Conservation (phyloP, 2,329 filamentous ascomycete genomes). For the Monosporascus ibericus region DNA sequence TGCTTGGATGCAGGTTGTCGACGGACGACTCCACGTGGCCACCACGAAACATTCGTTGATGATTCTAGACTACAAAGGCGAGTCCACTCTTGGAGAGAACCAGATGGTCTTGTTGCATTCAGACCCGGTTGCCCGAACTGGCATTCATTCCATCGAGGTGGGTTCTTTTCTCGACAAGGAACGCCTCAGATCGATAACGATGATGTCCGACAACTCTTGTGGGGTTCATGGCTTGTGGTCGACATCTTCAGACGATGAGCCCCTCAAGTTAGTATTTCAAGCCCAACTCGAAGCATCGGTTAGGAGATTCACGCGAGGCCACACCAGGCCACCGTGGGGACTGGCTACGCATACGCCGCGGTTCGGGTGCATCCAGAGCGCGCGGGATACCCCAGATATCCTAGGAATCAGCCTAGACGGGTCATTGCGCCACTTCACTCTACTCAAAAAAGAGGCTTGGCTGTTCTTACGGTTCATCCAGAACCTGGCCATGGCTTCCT, state of each 20-base stretch:
- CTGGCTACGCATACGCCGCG: slow-evolving; percentile 25
- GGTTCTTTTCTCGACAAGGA: slow-evolving; percentile 16
- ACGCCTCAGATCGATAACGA: slow-evolving; percentile 33
- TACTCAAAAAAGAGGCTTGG: slow-evolving; percentile 59
- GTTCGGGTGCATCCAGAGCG: slow-evolving; percentile 38
- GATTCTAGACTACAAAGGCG: slow-evolving; percentile 43
- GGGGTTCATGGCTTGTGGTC: slow-evolving; percentile 46
- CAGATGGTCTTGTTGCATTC: slow-evolving; percentile 37
- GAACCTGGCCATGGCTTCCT: slow-evolving; percentile 51
- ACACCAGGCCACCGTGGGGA: slow-evolving; percentile 48
- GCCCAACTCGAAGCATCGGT: slow-evolving; percentile 51
- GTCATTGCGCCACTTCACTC: slow-evolving; percentile 60
- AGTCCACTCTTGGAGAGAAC: slow-evolving; percentile 26
- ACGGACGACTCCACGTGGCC: slow-evolving; percentile 44
- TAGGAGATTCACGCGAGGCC: slow-evolving; percentile 47
- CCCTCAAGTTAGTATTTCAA: slow-evolving; percentile 46
- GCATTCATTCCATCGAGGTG: slow-evolving; percentile 41
- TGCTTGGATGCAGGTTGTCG: slow-evolving; percentile 39
- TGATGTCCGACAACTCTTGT: slow-evolving; percentile 43
- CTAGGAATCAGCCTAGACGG: slow-evolving; percentile 66
- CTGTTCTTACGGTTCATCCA: slow-evolving; percentile 68
- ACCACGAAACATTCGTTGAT: slow-evolving; percentile 50
- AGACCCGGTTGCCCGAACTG: slow-evolving; percentile 38
- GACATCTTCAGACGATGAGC: slow-evolving; percentile 34
- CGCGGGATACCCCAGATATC: slow-evolving; percentile 42